A percentile compares a stretch with the other conserved stretches of the same genome.
These are phyloP conservation scores for Exophiala spinifera DNA, from an alignment of 2,329 filamentous ascomycete genomes.

Conservation along the genomic window DNA sequence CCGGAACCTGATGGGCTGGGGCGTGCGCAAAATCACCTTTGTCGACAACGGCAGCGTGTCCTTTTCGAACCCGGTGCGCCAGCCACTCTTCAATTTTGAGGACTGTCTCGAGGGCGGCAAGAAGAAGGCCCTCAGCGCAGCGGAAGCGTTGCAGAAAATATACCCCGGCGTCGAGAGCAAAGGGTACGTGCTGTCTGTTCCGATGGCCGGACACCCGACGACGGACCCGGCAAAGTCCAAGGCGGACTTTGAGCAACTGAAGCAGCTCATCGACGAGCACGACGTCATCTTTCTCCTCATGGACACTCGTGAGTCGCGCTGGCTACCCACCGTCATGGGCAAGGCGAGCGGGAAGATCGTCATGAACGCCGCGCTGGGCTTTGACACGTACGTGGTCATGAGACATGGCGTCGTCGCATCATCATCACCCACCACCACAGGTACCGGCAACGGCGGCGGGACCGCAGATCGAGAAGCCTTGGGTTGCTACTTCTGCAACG, in stretches of 20 bases:
- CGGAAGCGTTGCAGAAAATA: slow-evolving; percentile 75
- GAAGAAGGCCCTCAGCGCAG: slow-evolving; percentile 77
- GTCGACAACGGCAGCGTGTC: slow-evolving; percentile 91
- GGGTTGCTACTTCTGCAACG: slow-evolving; percentile 98
- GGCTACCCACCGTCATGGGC: slow-evolving; percentile 94
- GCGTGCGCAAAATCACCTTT: slow-evolving; percentile 90
- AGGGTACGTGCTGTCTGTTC: slow-evolving; percentile 80
- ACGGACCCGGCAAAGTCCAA: slow-evolving; percentile 67
- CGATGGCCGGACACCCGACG: slow-evolving; percentile 92
- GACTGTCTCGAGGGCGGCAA: slow-evolving; percentile 85
- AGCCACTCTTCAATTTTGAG: slow-evolving; percentile 85
- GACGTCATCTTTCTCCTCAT: slow-evolving; percentile 95
- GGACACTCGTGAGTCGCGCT: slow-evolving; percentile 91
- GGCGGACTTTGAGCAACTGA: slow-evolving; percentile 71
- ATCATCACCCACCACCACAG: too few relatives aligned
- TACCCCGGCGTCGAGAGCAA: slow-evolving; percentile 84
- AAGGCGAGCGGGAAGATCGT: slow-evolving; percentile 92
- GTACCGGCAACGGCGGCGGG: slow-evolving; percentile 37
- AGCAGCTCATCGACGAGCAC: slow-evolving; percentile 73
- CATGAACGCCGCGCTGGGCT: slow-evolving; percentile 92
- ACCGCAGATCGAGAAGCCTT: slow-evolving; percentile 49
- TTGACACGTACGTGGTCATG: slow-evolving; percentile 97
- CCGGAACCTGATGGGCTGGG: slow-evolving; percentile 90
- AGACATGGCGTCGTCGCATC: slow-evolving; percentile 76
- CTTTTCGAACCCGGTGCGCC: slow-evolving; percentile 93